Base-by-base conservation (phyloP, 495 filamentous ascomycete species). In the Glonium stellatum region DNA sequence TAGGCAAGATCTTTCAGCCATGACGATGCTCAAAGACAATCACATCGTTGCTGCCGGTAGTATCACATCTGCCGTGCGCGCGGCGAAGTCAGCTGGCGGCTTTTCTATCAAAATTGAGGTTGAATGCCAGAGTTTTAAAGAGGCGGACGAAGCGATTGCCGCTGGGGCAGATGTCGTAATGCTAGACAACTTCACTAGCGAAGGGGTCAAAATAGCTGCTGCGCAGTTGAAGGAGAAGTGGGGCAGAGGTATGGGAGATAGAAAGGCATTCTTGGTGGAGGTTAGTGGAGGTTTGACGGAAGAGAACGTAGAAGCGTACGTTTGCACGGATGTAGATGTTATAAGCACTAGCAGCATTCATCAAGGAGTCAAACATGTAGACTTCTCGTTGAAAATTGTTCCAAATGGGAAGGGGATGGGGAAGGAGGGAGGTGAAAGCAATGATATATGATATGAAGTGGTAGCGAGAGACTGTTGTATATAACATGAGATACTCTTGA, bases 1-100 rank as follows among this genome's bases (percentile, higher is more conserved):
- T 70, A 81, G 93, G 13, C 88, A 96, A 73, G 95, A 97, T 73
- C 75, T 98, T 39, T 90, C 86, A 62, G 80, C 84, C 46, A 97
- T 98, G 93, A 90, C 88, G 23, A 98, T 98, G 93, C 79, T 98
- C 53, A 98, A 98, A 77, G 93, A 98, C 73, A 98, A 98, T 71
- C 93, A 98, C 71, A 84, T 98, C 31, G 95, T 89, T 87, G 88
- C 89, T 41, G 81, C 79, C 5, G 81, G 82, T 58, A 77, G 77
- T 60, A 97, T 97, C 69, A 86, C 86, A 1, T 76, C 82, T 4
- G 93, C 95, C 5, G 91, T 97, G 19, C 75, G 75, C 58, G 87
- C 92, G 1, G 93, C 93, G 3, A 91, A 90, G 73, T 79, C 84
- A 13, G 90, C 84, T 0, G 92, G 84, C 10, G 95, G 93, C 0